These are phyloP conservation scores for Rhamnella rubrinervis DNA, from an alignment of 331 rosid species.

Conservation along the genomic window DNA sequence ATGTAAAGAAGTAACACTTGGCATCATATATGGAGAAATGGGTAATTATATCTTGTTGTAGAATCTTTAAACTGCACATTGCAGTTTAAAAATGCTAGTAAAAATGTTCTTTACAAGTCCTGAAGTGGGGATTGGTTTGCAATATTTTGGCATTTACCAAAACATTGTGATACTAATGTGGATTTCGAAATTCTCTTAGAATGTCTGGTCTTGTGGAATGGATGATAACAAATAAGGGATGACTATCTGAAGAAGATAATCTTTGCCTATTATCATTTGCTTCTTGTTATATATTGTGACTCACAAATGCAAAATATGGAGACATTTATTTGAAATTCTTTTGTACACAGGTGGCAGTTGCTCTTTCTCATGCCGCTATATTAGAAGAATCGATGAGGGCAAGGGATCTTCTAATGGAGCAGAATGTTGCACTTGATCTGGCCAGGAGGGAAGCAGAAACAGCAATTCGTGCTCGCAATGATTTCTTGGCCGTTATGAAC, in stretches of 20 bases:
- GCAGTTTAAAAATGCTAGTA: background rate
- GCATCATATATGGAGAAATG: too few species aligned
- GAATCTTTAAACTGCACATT: background rate
- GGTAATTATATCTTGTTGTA: too few species aligned
- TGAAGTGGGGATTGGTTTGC: background rate
- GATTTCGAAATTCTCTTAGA: background rate
- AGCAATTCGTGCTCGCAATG: conserved; percentile 97
- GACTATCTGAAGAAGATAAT: background rate
- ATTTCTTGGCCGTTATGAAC: conserved; percentile 97
- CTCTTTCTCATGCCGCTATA: conserved; percentile 98
- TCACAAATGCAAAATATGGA: background rate
- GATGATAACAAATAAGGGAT: background rate
- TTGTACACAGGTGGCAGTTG: conserved; percentile 82
- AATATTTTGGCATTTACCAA: background rate
- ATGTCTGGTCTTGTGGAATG: background rate
- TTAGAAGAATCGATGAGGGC: conserved; percentile 99
- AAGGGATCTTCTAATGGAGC: conserved; percentile 86
- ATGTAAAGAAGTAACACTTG: too few species aligned
- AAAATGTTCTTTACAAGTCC: background rate
- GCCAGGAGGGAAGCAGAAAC: conserved; percentile 99
- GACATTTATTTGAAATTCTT: conserved; percentile 4
- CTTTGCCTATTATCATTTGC: background rate
- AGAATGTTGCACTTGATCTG: conserved; percentile 90
- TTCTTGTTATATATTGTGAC: background rate
- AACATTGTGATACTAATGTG: background rate